Base-by-base conservation (phyloP, 345 rosid genomes). In the Salix suchowensis region DNA sequence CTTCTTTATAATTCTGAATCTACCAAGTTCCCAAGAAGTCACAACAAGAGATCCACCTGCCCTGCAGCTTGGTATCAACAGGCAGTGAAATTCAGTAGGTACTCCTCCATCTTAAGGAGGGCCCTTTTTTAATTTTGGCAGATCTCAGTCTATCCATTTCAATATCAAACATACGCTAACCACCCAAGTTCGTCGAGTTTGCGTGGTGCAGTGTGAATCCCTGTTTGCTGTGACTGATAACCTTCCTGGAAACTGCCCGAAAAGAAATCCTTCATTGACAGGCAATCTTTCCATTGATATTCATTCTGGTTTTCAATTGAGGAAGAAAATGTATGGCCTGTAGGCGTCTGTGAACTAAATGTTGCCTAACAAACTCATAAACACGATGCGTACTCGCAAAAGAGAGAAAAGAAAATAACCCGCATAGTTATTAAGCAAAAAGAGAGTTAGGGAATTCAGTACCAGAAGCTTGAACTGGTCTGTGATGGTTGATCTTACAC, bases 381-480 rank as follows among this genome's bases (percentile, higher is more conserved):
- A 54, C 28, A 23, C 1, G 62, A 6, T 19, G 58, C 58, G n/a
- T 52, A 0, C 58, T 19, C 7, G 1, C 58, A 52, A 52, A 19
- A n/a, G 62, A 23, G 24, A 58, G 46, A 40, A 0, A 10, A 40
- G 46, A 40, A 40, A 40, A 40, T 40, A 40, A 40, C 46, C 46
- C 46, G 46, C 46, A 40, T 40, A 10, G 11, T 2, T 11, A 10
- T 40, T 2, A 40, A 0, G 46, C 46, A 40, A 2, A 40, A 24
- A 42, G 13, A 36, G n/a, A 32, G 44, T 3, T 42, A 7, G 50
- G 66, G 52, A 65, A 15, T 36, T 36, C 5, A 36, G 0, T 82
- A 89, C 96, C 88, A 88, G 84, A 62, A 91, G 89, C 85, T 84
- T 79, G 87, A 91, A 91, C 65, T 84, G 93, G 75, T 87, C 75